These are phyloP conservation scores for Neolecta irregularis DNA, from an alignment of 1,139 yeast species.

Conservation along the genomic window DNA sequence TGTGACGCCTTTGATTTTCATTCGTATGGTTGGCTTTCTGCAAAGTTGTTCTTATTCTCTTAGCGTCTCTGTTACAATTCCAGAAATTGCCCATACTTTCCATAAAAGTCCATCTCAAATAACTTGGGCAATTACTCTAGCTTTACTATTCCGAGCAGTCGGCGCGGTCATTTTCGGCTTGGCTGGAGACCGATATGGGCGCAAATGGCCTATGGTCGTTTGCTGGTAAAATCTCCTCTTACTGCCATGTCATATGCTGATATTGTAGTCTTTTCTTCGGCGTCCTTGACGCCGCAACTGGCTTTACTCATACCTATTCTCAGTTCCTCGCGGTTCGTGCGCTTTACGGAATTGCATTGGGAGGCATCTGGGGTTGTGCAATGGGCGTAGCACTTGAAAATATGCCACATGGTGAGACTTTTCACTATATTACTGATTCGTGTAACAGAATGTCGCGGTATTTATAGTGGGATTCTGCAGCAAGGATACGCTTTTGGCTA, in stretches of 20 bases:
- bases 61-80: constrained; percentile 35
- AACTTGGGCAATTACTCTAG: constrained; percentile 57
- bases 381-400: constrained; percentile 56
- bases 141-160: constrained; percentile 46
- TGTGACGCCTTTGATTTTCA: constrained; percentile 72
- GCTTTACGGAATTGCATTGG: constrained; percentile 52
- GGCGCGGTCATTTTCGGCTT: constrained; percentile 53
- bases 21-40: constrained; percentile 30
- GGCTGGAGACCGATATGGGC: constrained; percentile 51
- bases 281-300: constrained; percentile 53
- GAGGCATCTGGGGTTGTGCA: constrained; percentile 55
- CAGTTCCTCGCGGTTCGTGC: constrained; percentile 56
- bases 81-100: constrained; percentile 40
- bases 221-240: constrained; percentile 39
- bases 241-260: constrained; percentile 54
- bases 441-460: constrained; percentile 42
- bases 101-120: constrained; percentile 37
- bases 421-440: too few relatives aligned
- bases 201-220: constrained; percentile 52
- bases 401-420: too few relatives aligned
- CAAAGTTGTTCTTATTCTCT: constrained; percentile 27
- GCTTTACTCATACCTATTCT: constrained; percentile 47
- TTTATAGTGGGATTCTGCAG: constrained; percentile 52
- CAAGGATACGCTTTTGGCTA: constrained; percentile 60
- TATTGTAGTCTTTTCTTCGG: constrained; percentile 38